Percentiles rank a stretch among this genome's conserved stretches.
phyloP scores from a whole-genome alignment of 2,329 filamentous ascomycete genomes.

The Malbranchea cinnamomea region DNA sequence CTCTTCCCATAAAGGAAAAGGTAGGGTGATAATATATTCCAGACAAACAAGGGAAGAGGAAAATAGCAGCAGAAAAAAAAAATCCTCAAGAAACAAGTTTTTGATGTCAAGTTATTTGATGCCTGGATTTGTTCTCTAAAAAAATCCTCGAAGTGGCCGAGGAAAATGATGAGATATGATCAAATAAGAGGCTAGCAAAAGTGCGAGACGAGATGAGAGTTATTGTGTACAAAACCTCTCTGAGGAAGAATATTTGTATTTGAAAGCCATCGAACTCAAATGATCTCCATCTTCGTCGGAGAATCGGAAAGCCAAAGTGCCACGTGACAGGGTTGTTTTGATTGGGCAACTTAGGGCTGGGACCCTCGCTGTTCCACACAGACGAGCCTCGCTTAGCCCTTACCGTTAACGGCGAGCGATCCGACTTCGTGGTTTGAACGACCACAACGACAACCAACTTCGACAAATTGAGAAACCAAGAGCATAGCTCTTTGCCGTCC shows the following conservation, averaged over 20 bases:
- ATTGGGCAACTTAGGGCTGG: conserved; percentile 26
- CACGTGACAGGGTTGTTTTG: conserved; percentile 15
- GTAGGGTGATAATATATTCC: too few species aligned
- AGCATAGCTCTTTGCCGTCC: conserved; percentile 26
- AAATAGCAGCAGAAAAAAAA: too few species aligned
- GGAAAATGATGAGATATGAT: neutral
- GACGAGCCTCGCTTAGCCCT: conserved; percentile 27
- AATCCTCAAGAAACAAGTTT: too few species aligned
- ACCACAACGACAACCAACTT: conserved; percentile 33
- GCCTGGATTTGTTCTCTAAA: too few species aligned
- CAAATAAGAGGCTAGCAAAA: neutral
- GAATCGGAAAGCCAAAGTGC: too few species aligned
- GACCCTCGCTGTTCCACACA: conserved; percentile 23
- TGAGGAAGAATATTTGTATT: too few species aligned
- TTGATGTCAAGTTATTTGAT: too few species aligned
- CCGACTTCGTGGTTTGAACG: conserved; percentile 28
- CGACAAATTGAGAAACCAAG: conserved; percentile 31
- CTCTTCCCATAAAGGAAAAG: too few species aligned
- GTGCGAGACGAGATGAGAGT: conserved; percentile 4
- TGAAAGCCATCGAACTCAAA: too few species aligned
- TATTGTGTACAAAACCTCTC: too few species aligned
- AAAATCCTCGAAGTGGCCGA: neutral
- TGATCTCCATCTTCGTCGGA: too few species aligned
- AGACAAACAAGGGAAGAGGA: too few species aligned
- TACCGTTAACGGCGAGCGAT: conserved; percentile 18